Evolutionary conservation across 352 stramenopile species (phyloP).

Genomic region (Phytophthora litchii): DNA sequence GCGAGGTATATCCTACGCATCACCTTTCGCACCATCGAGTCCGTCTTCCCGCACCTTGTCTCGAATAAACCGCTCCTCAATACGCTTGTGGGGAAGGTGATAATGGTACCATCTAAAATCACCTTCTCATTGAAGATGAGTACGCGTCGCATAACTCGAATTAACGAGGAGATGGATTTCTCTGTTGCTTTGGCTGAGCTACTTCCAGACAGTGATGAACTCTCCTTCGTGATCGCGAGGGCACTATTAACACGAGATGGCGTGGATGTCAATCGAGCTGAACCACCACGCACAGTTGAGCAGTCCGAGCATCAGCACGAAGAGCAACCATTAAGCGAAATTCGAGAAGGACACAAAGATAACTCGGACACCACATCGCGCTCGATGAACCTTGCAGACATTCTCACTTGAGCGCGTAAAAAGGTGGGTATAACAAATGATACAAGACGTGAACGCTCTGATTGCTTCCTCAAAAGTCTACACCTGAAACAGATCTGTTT

Average conservation of each 20-base stretch:
- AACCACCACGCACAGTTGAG: too few species aligned
- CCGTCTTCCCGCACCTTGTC: slow-evolving; percentile 11
- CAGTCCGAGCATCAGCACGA: too few species aligned
- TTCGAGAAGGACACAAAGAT: too few species aligned
- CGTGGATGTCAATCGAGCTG: background rate
- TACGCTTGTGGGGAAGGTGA: slow-evolving; percentile 9
- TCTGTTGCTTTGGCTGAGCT: slow-evolving; percentile 4
- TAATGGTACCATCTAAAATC: slow-evolving; percentile 11
- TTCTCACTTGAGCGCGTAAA: too few species aligned
- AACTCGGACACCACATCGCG: too few species aligned
- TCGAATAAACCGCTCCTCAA: slow-evolving; percentile 5
- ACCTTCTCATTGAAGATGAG: slow-evolving; percentile 4
- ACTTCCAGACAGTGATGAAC: slow-evolving; percentile 4
- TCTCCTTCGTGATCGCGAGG: background rate
- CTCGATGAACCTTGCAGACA: too few species aligned
- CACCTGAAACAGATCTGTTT: too few species aligned
- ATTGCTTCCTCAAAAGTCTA: too few species aligned
- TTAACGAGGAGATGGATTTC: slow-evolving; percentile 14
- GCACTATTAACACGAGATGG: slow-evolving; percentile 1
- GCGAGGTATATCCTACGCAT: slow-evolving; percentile 13
- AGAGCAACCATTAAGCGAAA: too few species aligned
- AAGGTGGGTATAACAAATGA: too few species aligned
- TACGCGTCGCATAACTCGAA: slow-evolving; percentile 1
- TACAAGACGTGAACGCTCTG: too few species aligned
- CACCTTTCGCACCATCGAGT: slow-evolving; percentile 1